Conservation (phyloP, 2,329 filamentous ascomycete genomes). For the Monilinia aucupariae region DNA sequence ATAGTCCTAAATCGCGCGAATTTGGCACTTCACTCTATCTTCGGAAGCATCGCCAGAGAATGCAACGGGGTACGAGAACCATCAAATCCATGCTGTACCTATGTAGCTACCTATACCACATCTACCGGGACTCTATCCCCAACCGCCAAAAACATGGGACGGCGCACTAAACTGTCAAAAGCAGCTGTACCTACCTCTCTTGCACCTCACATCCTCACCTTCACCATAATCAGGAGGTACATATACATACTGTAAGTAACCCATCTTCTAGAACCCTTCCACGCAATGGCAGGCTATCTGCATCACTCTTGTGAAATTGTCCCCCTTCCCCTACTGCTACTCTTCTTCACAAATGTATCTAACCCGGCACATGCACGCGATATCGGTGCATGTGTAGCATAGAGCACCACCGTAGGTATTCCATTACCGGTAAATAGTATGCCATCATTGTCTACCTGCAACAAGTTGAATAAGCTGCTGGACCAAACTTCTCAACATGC, state of each 20-base stretch:
- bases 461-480: too few relatives aligned
- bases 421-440: background rate
- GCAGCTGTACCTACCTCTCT: background rate
- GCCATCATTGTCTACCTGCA: background rate
- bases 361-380: conserved; percentile 1
- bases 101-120: background rate
- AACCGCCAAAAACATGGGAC: conserved; percentile 4
- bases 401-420: background rate
- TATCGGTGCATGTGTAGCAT: conserved; percentile 1
- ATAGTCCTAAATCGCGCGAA: background rate
- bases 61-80: background rate
- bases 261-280: conserved; percentile 12
- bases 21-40: background rate
- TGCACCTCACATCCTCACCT: background rate
- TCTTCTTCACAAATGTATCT: background rate
- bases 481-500: too few relatives aligned
- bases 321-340: background rate
- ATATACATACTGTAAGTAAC: background rate
- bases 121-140: background rate
- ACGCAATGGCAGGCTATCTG: conserved; percentile 1
- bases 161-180: background rate
- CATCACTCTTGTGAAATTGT: conserved; percentile 3
- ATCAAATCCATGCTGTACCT: conserved; percentile 6
- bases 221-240: background rate
- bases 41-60: background rate